phyloP scores from a whole-genome alignment of 2,329 filamentous ascomycete genomes.

The Cercospora zeina region DNA sequence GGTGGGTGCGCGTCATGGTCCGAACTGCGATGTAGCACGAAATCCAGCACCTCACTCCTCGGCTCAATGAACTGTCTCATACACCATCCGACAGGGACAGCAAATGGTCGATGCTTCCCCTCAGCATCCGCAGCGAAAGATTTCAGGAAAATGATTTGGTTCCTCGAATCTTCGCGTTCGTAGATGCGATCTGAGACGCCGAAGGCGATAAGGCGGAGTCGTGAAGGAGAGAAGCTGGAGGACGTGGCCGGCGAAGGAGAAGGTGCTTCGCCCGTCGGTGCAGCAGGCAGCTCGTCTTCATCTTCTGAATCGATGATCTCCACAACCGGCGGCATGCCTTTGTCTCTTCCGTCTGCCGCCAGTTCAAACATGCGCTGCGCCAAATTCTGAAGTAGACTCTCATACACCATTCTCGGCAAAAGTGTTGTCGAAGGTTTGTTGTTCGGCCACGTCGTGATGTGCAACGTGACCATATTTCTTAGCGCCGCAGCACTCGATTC shows the following conservation, averaged over 20 bases:
- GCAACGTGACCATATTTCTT: constrained; percentile 47
- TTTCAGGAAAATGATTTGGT: constrained; percentile 51
- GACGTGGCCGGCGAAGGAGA: background rate
- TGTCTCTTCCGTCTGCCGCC: constrained; percentile 22
- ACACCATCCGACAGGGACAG: constrained; percentile 50
- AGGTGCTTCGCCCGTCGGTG: background rate
- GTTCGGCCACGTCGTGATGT: constrained; percentile 53
- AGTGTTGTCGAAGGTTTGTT: constrained; percentile 45
- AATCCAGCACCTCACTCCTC: constrained; percentile 50
- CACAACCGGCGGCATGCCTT: background rate
- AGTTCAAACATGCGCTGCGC: constrained; percentile 34
- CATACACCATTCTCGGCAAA: constrained; percentile 49
- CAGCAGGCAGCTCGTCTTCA: constrained; percentile 2
- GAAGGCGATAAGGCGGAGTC: constrained; percentile 50
- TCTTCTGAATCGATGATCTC: constrained; percentile 16
- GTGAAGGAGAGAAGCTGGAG: constrained; percentile 25
- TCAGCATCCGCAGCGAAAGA: constrained; percentile 47
- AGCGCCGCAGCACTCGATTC: constrained; percentile 40
- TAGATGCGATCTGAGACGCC: constrained; percentile 51
- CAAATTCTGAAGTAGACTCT: constrained; percentile 44
- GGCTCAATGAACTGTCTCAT: constrained; percentile 50
- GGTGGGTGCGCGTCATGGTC: constrained; percentile 42
- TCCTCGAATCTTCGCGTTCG: constrained; percentile 50
- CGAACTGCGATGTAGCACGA: constrained; percentile 40
- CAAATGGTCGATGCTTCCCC: constrained; percentile 44